Evolutionary conservation across 768 basidiomycete genomes (phyloP), one percentile per base, ranked within the genome.

Genomic region (Russula ochroleuca): DNA sequence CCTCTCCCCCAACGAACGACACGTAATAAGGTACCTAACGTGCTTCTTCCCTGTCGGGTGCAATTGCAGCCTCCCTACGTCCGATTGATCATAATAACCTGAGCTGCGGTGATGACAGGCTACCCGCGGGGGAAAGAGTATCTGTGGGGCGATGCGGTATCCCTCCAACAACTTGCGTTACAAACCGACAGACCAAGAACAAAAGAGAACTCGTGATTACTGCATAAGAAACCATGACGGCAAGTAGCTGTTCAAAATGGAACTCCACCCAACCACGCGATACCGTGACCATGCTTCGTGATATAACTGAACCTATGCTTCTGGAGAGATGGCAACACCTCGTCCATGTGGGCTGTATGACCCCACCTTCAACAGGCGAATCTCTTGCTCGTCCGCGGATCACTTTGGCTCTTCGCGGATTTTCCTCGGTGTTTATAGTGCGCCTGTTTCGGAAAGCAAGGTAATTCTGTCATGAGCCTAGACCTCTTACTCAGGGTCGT

Each of bases 311-410:
- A 10, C n/a, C n/a, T 47, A 10, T 21, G 45, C 45, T 47, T 47
- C 45, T 47, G 43, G 43, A n/a, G 45, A 47, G 45, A 47, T 47
- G 45, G 45, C 45, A 47, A 47, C 45, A 47, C 45, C 21, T 47
- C 21, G 45, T 21, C 45, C 45, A 47, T 47, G 45, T 47, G 45
- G 21, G 10, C 10, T 47, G 45, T 10, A 47, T 47, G 45, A 5
- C 45, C 19, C 45, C 45, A 9, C 45, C 45, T 21, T 47, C n/a
- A 21, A 47, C 21, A 47, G 21, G 45, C 45, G 45, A 47, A 47
- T 47, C 45, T 21, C n/a, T 4, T 28, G 4, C 5, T 49, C 25
- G 48, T 28, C 48, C 48, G 48, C 48, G 48, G 48, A 25, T 49
- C 48, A 21, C 48, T 17, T 28, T 28, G 48, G 15, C 2, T 49